Base-by-base conservation (phyloP, 2,329 filamentous ascomycete genomes). In the Pezicula carpinea region DNA sequence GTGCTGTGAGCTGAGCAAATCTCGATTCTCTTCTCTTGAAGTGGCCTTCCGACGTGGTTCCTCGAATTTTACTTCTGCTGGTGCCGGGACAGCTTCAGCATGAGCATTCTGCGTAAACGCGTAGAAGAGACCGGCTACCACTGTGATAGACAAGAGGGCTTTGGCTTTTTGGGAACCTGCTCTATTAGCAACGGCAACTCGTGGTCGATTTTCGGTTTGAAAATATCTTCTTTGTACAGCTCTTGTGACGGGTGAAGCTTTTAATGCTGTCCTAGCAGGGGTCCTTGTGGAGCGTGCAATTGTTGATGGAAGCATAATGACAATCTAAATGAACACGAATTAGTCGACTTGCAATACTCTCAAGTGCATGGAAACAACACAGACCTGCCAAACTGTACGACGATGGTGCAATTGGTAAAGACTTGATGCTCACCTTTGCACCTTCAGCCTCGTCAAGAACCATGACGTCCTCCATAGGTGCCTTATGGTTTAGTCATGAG, bases 1-100 rank as follows among this genome's bases (percentile, higher is more conserved):
- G 68, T 95, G 89, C 64, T 95, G 89, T 10, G 87, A 88, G 62
- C 87, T 92, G 57, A 95, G 81, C 48, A 87, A 68, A 46, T 90
- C 86, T 48, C 87, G 71, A 53, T 84, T 83, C 53, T 89, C 84
- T 64, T 91, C 87, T 54, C 81, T 81, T 6, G 81, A 83, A 1
- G 69, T 65, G 19, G 75, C 71, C 51, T 75, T 73, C 52, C 70
- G 73, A 46, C 82, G 74, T 19, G 80, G 68, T 63, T 83, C 77
- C 66, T 95, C 88, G 53, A 89, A 87, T 48, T 80, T 71, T 34
- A 89, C 60, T 44, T 83, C 75, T 1, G 77, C 77, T 58, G 52
- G 57, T 18, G 55, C 47, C 14, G 59, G 61, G 29, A 59, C 44
- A 34, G 49, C 53, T 44, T 64, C 60, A 39, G 60, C 62, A 23